Conservation (phyloP, 192 early-diverging fungal genomes). For the Coemansia sp. region DNA sequence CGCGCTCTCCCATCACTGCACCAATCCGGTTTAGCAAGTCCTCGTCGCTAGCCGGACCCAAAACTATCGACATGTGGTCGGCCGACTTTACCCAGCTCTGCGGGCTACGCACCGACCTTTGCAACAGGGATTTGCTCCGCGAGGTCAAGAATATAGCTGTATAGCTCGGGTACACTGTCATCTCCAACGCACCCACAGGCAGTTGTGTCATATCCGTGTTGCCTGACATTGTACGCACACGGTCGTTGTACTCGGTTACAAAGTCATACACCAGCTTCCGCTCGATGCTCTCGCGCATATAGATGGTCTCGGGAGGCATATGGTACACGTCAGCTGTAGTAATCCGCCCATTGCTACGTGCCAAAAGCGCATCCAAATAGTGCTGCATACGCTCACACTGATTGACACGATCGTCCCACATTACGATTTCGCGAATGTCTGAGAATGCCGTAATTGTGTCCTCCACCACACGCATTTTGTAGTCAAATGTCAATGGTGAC, state of each 20-base stretch:
- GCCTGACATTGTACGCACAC: constrained; percentile 13
- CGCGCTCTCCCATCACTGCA: constrained; percentile 27
- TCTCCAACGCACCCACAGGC: constrained; percentile 29
- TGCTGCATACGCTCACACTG: constrained; percentile 53
- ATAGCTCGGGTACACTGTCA: constrained; percentile 16
- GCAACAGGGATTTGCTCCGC: constrained; percentile 16
- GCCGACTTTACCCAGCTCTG: constrained; percentile 20
- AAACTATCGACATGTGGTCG: constrained; percentile 26
- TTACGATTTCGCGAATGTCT: constrained; percentile 42
- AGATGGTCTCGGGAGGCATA: constrained; percentile 46
- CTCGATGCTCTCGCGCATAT: constrained; percentile 44
- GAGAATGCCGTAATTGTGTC: constrained; percentile 56
- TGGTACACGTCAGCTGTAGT: constrained; percentile 31
- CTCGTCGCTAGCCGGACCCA: constrained; percentile 12
- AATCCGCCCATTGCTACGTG: constrained; percentile 29
- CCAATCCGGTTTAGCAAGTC: constrained; percentile 19
- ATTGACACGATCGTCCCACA: constrained; percentile 62
- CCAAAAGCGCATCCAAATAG: constrained; percentile 38
- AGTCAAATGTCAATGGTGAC: constrained; percentile 60
- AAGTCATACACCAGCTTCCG: constrained; percentile 28
- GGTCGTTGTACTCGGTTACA: constrained; percentile 44
- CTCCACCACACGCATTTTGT: constrained; percentile 62
- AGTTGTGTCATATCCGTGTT: constrained; percentile 5
- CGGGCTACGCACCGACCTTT: constrained; percentile 34
- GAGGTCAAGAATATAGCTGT: constrained; percentile 25